Evolutionary conservation across 2,329 filamentous ascomycete genomes (phyloP), one percentile per base, ranked within the genome.

Genomic region (Xylaria digitata): DNA sequence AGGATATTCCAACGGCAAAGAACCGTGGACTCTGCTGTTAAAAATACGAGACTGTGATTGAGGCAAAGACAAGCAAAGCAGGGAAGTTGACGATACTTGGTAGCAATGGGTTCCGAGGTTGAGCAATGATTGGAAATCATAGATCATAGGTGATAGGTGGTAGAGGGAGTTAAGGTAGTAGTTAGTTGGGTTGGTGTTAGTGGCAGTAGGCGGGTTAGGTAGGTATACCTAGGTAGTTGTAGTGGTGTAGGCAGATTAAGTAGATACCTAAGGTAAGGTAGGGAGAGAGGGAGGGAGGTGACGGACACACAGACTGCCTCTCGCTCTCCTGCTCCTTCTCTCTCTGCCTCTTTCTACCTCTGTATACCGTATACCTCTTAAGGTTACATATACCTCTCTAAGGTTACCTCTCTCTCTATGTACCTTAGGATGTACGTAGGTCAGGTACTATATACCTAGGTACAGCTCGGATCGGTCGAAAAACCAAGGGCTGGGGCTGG

Each of bases 21-120:
- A 61, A 67, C 74, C 72, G 71, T 72, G 71, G 72, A 75, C 69
- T 72, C 65, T 60, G 61, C 68, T n/a, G 54, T 66, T 65, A 66
- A 60, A 40, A 40, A 40, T 13, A 37, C 55, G 63, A 66, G 42
- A 65, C 56, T 64, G 52, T 54, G 50, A 45, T 43, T 53, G 37
- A 48, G 48, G 42, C 63, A 26, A 5, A 26, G 26, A 5, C 26
- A 26, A 26, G 26, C 26, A 52, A 61, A 42, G 37, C 11, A 32
- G 6, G n/a, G 37, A 37, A 63, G 37, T 61, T 58, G 59, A 59
- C 49, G 50, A 64, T 56, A 46, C 42, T 46, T 54, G 59, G 60
- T 50, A 43, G 56, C n/a, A 60, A 50, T 43, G 34, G 26, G 32
- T 53, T 60, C 53, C 50, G 32, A 49, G 30, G 61, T 45, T 17